Evolutionary conservation across 495 filamentous ascomycete genomes (phyloP).

Genomic region (Letharia lupina): DNA sequence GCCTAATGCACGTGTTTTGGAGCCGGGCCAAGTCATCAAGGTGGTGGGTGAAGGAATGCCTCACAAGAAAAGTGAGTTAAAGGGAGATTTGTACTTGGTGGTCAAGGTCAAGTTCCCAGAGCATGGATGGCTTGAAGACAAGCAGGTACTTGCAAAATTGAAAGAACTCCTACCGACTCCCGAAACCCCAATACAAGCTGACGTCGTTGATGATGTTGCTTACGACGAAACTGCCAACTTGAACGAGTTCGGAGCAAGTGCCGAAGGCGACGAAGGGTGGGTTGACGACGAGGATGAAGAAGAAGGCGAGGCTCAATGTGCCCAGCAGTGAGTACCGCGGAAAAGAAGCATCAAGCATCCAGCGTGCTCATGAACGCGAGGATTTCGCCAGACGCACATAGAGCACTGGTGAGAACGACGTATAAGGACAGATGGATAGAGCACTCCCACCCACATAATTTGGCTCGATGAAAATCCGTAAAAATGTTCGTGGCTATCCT

Average conservation of each 20-base stretch:
- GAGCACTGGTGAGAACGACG: not conserved
- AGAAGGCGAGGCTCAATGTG: slow-evolving; percentile 61
- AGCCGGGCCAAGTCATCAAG: slow-evolving; percentile 75
- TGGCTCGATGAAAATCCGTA: not conserved
- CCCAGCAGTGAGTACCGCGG: slow-evolving; percentile 60
- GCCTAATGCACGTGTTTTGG: slow-evolving; percentile 63
- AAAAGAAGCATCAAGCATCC: not conserved
- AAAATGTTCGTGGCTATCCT: not conserved
- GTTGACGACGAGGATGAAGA: slow-evolving; percentile 66
- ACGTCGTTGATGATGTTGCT: slow-evolving; percentile 77
- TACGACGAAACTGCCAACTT: slow-evolving; percentile 73
- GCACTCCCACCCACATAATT: not conserved
- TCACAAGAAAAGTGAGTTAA: slow-evolving; percentile 67
- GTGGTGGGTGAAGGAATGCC: slow-evolving; percentile 91
- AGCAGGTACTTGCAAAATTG: slow-evolving; percentile 56
- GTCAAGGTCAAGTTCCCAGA: slow-evolving; percentile 87
- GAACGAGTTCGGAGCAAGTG: slow-evolving; percentile 66
- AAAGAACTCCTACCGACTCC: slow-evolving; percentile 65
- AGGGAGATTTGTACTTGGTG: slow-evolving; percentile 79
- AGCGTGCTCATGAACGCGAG: slow-evolving; percentile 1
- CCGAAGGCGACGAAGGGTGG: slow-evolving; percentile 66
- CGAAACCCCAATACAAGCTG: slow-evolving; percentile 49
- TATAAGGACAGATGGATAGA: not conserved
- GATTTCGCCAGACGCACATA: not conserved
- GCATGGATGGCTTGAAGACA: slow-evolving; percentile 67